These are phyloP conservation scores for Diplotaxis tenuifolia DNA, from an alignment of 345 rosid genomes.

Conservation along the genomic window DNA sequence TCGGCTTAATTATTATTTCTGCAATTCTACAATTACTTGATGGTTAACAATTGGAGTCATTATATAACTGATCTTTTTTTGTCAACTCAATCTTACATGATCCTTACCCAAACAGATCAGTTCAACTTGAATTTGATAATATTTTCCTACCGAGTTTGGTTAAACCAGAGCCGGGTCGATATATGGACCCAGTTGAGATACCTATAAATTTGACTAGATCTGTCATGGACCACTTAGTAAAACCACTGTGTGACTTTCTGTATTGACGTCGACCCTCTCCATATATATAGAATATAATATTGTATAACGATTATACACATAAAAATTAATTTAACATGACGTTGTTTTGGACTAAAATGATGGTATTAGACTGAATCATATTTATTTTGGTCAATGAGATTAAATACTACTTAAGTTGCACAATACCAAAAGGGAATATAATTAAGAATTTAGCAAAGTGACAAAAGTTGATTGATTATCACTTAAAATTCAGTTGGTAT, in stretches of 20 bases:
- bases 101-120: background rate
- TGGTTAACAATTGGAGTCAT: no score
- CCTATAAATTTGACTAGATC: background rate
- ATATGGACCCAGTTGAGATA: background rate
- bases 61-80: no score
- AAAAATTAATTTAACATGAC: background rate
- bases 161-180: background rate
- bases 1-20: no score
- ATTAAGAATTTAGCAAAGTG: background rate
- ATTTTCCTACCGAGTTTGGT: background rate
- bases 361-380: background rate
- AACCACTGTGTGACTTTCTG: background rate
- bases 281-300: background rate
- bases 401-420: conserved; percentile 1
- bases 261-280: background rate
- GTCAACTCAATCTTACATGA: background rate
- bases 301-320: background rate
- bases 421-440: conserved; percentile 5
- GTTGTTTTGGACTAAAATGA: background rate
- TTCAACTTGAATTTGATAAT: background rate
- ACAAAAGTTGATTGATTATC: conserved; percentile 6
- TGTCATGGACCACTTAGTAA: conserved; percentile 11
- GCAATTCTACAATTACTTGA: no score
- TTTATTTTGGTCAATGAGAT: conserved; percentile 1
- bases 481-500: conserved; percentile 29